Percentiles rank a stretch among this genome's conserved stretches.
These are phyloP conservation scores for Aulographum hederae DNA, from an alignment of 2,329 filamentous ascomycete species.

Conservation along the genomic window DNA sequence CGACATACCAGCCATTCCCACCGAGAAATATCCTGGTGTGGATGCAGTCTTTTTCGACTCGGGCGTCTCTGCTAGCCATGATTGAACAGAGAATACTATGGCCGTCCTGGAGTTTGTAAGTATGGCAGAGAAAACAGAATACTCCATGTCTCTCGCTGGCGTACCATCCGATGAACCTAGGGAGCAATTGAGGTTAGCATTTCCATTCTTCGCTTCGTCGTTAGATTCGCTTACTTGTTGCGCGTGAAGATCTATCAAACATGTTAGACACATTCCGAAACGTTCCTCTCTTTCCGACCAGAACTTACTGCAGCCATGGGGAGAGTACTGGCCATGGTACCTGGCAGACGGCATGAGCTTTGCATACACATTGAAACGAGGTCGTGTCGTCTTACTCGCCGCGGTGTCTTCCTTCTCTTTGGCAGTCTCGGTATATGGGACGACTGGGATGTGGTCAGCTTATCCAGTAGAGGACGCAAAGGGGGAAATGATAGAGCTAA, in stretches of 20 bases:
- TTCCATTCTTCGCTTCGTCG: conserved; percentile 4
- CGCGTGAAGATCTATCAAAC: conserved; percentile 61
- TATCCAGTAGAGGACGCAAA: neutral
- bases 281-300: neutral
- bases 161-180: neutral
- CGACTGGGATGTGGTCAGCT: conserved; percentile 37
- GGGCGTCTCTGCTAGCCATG: conserved; percentile 59
- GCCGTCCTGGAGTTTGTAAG: conserved; percentile 39
- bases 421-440: conserved; percentile 68
- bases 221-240: conserved; percentile 43
- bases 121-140: neutral
- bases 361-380: neutral
- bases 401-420: conserved; percentile 46
- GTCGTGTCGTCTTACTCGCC: conserved; percentile 42
- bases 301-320: conserved; percentile 69
- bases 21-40: conserved; percentile 57
- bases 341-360: conserved; percentile 13
- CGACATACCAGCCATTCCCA: conserved; percentile 61
- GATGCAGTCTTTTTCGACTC: conserved; percentile 42
- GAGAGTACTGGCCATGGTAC: conserved; percentile 55
- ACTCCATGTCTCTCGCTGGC: neutral
- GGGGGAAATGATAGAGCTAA: conserved; percentile 22
- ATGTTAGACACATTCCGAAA: neutral
- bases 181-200: neutral
- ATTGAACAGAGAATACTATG: conserved; percentile 56